Conservation (phyloP, 257 asterid species). For the Lycium ferocissimum region DNA sequence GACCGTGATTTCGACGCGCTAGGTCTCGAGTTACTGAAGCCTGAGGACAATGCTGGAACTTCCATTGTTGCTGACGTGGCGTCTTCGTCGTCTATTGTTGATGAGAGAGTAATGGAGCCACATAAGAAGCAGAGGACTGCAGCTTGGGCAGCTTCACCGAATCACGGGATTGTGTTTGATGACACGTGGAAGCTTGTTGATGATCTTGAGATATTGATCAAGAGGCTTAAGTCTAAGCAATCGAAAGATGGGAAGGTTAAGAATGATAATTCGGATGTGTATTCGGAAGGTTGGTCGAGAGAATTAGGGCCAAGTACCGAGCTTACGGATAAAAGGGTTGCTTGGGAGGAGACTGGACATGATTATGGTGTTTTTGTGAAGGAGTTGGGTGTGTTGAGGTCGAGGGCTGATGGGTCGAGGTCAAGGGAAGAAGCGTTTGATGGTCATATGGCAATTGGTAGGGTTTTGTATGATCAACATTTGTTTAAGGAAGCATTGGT, state of each 20-base stretch:
- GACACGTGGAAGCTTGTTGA: constrained; percentile 96
- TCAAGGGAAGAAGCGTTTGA: constrained; percentile 96
- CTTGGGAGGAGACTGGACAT: constrained; percentile 81
- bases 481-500: constrained; percentile 87
- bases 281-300: constrained; percentile 95
- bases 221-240: constrained; percentile 66
- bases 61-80: constrained; percentile 79
- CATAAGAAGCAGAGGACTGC: constrained; percentile 92
- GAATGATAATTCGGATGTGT: constrained; percentile 77
- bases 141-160: constrained; percentile 97
- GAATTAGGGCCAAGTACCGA: constrained; percentile 86
- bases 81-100: constrained; percentile 75
- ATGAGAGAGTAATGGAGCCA: constrained; percentile 83
- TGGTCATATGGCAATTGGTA: constrained; percentile 96
- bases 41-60: constrained; percentile 40
- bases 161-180: constrained; percentile 93
- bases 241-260: constrained; percentile 82
- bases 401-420: constrained; percentile 88
- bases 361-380: constrained; percentile 78
- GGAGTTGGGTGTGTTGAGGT: constrained; percentile 86
- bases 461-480: constrained; percentile 79
- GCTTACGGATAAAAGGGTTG: constrained; percentile 68
- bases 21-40: constrained; percentile 83
- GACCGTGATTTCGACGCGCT: constrained; percentile 96
- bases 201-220: constrained; percentile 78